phyloP scores from a whole-genome alignment of 2,329 filamentous ascomycete genomes.

The Cyphellophora europaea region DNA sequence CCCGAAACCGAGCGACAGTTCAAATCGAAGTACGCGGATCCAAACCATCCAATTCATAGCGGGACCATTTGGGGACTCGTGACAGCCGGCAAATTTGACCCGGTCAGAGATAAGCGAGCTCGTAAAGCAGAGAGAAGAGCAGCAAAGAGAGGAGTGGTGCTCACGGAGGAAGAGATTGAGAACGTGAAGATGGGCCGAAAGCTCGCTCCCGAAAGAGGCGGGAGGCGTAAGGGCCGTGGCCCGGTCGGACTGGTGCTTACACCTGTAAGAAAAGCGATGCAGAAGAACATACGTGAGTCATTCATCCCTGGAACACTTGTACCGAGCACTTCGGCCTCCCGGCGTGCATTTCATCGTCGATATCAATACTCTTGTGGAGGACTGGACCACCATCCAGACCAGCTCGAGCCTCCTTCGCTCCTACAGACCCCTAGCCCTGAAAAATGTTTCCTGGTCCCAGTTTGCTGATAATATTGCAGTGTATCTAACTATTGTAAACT shows the following conservation, averaged over 20 bases:
- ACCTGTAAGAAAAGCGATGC: slow-evolving; percentile 3
- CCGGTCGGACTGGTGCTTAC: background rate
- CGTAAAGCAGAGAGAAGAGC: slow-evolving; percentile 8
- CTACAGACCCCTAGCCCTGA: too few species aligned
- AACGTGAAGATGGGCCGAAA: slow-evolving; percentile 12
- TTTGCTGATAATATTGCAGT: too few species aligned
- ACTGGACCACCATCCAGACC: too few species aligned
- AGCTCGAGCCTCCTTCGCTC: too few species aligned
- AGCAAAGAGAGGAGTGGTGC: slow-evolving; percentile 5
- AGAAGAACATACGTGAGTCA: slow-evolving; percentile 9
- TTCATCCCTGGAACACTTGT: too few species aligned
- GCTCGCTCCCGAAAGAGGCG: slow-evolving; percentile 3
- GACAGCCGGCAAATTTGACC: slow-evolving; percentile 31
- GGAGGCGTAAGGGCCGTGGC: slow-evolving; percentile 4
- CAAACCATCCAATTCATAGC: slow-evolving; percentile 41
- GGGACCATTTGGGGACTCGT: slow-evolving; percentile 38
- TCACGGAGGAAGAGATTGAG: slow-evolving; percentile 9
- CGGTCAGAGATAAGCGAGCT: slow-evolving; percentile 7
- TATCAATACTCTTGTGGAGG: too few species aligned
- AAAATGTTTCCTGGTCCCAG: too few species aligned
- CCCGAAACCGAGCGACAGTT: slow-evolving; percentile 26
- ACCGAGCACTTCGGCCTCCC: too few species aligned
- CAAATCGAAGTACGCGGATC: slow-evolving; percentile 40
- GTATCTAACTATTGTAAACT: slow-evolving; percentile 15
- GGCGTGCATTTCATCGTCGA: too few species aligned